Conservation (phyloP, 805 yeast species). For the Metschnikowia bowlesiae region DNA sequence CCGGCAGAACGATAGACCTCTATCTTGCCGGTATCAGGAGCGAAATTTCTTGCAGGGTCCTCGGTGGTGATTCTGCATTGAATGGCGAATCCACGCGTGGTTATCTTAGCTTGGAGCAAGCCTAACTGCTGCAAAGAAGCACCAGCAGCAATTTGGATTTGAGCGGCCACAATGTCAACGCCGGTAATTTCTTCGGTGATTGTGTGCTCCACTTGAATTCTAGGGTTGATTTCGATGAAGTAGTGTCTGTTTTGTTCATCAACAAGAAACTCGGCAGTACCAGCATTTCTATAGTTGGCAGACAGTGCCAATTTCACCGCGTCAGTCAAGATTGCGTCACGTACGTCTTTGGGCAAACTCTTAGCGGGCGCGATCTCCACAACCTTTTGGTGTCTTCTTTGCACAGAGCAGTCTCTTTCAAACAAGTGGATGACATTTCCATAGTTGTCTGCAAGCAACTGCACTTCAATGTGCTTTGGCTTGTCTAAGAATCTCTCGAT, state of each 20-base stretch:
- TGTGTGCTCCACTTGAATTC: constrained; percentile 97
- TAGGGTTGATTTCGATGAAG: constrained; percentile 96
- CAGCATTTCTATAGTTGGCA: constrained; percentile 93
- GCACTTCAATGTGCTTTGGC: constrained; percentile 98
- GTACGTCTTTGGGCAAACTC: constrained; percentile 73
- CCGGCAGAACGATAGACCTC: constrained; percentile 98
- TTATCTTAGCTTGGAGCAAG: constrained; percentile 86
- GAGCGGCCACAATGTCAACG: constrained; percentile 96
- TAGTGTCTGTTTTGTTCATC: constrained; percentile 92
- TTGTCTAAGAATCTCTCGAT: constrained; percentile 91
- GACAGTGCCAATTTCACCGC: constrained; percentile 88
- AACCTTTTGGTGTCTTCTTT: constrained; percentile 98
- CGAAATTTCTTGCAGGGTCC: constrained; percentile 94
- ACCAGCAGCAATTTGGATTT: constrained; percentile 98
- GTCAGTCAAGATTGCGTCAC: constrained; percentile 90
- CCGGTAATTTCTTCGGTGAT: constrained; percentile 99
- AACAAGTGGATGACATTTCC: constrained; percentile 95
- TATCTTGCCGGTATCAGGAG: constrained; percentile 97
- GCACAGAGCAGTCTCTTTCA: constrained; percentile 99
- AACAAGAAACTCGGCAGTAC: constrained; percentile 96
- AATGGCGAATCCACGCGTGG: constrained; percentile 95
- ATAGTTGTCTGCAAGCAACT: constrained; percentile 84
- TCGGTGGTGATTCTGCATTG: constrained; percentile 99
- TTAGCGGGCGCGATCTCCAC: constrained; percentile 98
- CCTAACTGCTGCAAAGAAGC: constrained; percentile 91